Conservation (phyloP, 2,329 filamentous ascomycete genomes). For the Fusarium coicis region DNA sequence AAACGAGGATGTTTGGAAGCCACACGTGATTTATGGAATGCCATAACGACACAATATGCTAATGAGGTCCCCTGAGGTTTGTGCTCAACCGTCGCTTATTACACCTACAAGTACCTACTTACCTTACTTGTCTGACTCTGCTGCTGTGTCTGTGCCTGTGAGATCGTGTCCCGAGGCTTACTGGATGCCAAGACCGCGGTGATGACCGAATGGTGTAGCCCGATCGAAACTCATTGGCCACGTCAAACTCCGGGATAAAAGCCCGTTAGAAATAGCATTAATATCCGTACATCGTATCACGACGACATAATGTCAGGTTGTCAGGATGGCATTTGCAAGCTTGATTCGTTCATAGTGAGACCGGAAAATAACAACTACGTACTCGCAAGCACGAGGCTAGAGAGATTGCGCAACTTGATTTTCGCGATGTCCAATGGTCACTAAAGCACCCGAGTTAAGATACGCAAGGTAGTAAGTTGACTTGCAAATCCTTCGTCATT, state of each 20-base stretch:
- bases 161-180: slow-evolving; percentile 32
- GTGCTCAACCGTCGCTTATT: slow-evolving; percentile 28
- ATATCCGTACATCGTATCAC: slow-evolving; percentile 27
- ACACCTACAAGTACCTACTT: neutral
- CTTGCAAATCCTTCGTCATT: slow-evolving; percentile 4
- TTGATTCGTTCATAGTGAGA: neutral
- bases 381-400: neutral
- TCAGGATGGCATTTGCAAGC: slow-evolving; percentile 2
- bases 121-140: slow-evolving; percentile 8
- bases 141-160: slow-evolving; percentile 16
- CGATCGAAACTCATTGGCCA: slow-evolving; percentile 20
- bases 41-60: neutral
- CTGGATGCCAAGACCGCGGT: slow-evolving; percentile 28
- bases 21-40: slow-evolving; percentile 36
- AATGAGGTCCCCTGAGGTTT: slow-evolving; percentile 20
- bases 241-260: slow-evolving; percentile 11
- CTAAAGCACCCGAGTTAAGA: neutral
- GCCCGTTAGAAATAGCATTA: slow-evolving; percentile 23
- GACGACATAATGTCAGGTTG: neutral
- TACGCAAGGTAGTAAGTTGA: neutral
- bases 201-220: slow-evolving; percentile 25
- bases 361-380: neutral
- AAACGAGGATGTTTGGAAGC: neutral
- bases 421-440: neutral
- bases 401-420: neutral